phyloP scores from a whole-genome alignment of 768 basidiomycete species.

The Collybia sp. region DNA sequence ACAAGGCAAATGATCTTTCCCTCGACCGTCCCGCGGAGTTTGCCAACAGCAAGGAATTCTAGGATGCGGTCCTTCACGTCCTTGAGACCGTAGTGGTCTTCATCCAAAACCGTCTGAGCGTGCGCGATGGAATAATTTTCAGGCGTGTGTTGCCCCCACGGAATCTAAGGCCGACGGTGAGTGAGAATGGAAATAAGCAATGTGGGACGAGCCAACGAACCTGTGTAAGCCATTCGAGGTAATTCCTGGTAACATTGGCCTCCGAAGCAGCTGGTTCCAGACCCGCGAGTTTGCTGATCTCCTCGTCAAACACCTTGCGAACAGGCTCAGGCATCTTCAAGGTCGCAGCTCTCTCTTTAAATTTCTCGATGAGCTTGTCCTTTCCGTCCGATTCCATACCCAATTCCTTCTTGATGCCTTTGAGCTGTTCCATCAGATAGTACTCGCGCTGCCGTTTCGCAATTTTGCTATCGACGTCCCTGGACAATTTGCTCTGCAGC shows the following conservation, averaged over 20 bases:
- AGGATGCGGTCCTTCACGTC: slow-evolving; percentile 93
- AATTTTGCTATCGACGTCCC: slow-evolving; percentile 93
- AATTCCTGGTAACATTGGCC: slow-evolving; percentile 92
- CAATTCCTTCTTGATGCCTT: slow-evolving; percentile 93
- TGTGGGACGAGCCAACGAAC: slow-evolving; percentile 24
- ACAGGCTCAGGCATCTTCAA: slow-evolving; percentile 90
- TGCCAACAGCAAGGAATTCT: slow-evolving; percentile 94
- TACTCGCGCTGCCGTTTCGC: slow-evolving; percentile 93
- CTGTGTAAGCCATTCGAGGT: slow-evolving; percentile 90
- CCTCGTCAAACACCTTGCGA: slow-evolving; percentile 94
- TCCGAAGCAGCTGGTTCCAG: slow-evolving; percentile 90
- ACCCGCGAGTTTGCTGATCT: slow-evolving; percentile 83
- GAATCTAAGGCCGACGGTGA: slow-evolving; percentile 51
- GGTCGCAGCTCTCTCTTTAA: slow-evolving; percentile 75
- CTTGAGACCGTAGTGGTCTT: slow-evolving; percentile 90
- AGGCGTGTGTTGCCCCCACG: slow-evolving; percentile 92
- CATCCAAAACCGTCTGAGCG: slow-evolving; percentile 82
- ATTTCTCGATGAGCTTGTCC: slow-evolving; percentile 90
- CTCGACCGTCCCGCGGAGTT: slow-evolving; percentile 88
- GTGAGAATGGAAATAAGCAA: slow-evolving; percentile 3
- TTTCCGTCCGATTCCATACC: slow-evolving; percentile 95
- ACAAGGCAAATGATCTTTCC: slow-evolving; percentile 98
- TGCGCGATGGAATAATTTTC: slow-evolving; percentile 90
- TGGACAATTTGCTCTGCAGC: slow-evolving; percentile 85
- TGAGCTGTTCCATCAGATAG: slow-evolving; percentile 95